Evolutionary conservation across 441 rosid species (phyloP).

Genomic region (Capsella rubella): DNA sequence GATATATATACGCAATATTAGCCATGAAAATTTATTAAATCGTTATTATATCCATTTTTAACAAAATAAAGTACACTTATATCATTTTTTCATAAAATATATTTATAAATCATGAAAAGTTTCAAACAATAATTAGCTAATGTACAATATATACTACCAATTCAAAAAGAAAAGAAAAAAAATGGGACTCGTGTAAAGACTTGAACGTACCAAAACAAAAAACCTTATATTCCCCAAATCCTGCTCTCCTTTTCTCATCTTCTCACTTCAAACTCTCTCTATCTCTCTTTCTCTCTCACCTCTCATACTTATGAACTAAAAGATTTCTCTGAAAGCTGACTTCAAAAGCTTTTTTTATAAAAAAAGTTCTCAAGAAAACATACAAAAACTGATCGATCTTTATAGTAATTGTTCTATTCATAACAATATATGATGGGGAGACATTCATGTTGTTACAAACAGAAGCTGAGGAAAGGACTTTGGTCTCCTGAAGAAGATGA

Average conservation of each 20-base stretch:
- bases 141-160: conserved; percentile 13
- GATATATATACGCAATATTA: background rate
- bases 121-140: background rate
- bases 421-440: conserved; percentile 63
- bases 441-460: conserved; percentile 88
- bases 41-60: background rate
- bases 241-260: conserved; percentile 50
- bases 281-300: conserved; percentile 30
- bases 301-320: conserved; percentile 35
- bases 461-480: conserved; percentile 93
- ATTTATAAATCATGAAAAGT: background rate
- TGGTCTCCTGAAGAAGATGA: conserved; percentile 99
- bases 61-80: background rate
- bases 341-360: background rate
- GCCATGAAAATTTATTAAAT: background rate
- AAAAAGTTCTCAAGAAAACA: conserved; percentile 1
- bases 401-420: too few species aligned
- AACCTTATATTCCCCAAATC: conserved; percentile 45
- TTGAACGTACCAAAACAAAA: conserved; percentile 42
- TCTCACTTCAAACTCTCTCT: conserved; percentile 47
- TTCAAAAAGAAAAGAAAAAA: background rate
- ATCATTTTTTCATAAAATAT: background rate
- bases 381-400: conserved; percentile 7
- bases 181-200: conserved; percentile 32
- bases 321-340: conserved; percentile 40